Base-by-base conservation (phyloP, 78 protist species). In the Chrysochromulina tobinii region DNA sequence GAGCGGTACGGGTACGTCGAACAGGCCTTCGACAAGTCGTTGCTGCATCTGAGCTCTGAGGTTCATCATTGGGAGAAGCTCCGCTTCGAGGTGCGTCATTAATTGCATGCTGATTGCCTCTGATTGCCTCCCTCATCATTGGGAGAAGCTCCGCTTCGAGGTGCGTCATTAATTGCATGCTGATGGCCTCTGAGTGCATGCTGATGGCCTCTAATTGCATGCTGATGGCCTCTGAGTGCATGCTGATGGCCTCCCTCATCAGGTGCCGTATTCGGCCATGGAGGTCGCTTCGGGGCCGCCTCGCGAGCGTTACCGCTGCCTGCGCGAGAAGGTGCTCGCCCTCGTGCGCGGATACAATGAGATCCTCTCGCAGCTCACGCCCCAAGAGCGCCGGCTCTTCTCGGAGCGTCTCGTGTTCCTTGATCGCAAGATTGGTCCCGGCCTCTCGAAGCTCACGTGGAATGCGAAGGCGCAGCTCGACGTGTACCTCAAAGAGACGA, bases 321-420 rank as follows among this genome's bases (percentile, higher is more conserved):
- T 92, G 58, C 95, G 97, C 20, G 96, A 94, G 88, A 61, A 90
- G 90, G 95, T 95, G 57, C 9, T 87, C 67, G 81, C 93, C 25
- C 94, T 95, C 53, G 97, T 95, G 17, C 88, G 95, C 15, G 98
- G 92, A 55, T 95, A 94, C 95, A 95, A 95, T 94, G 2, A 1
- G 54, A 94, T 93, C 81, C 38, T 90, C 58, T 15, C 25, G 48
- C 0, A 48, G 50, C 94, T 94, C 67, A 12, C 93, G 50, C 79
- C 67, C 50, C 90, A 89, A 77, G 96, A 94, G 89, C 51, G 69
- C 51, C 48, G 12, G 50, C 93, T 96, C 12, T 96, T 96, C 92
- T 8, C 73, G 20, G 91, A 89, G 73, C 90, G 91, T 18, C 67
- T 95, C 85, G 3, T 0, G 5, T 4, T 17, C 85, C 92, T 96